Conservation (phyloP, 345 rosid species). For the Melastoma malabathricum region DNA sequence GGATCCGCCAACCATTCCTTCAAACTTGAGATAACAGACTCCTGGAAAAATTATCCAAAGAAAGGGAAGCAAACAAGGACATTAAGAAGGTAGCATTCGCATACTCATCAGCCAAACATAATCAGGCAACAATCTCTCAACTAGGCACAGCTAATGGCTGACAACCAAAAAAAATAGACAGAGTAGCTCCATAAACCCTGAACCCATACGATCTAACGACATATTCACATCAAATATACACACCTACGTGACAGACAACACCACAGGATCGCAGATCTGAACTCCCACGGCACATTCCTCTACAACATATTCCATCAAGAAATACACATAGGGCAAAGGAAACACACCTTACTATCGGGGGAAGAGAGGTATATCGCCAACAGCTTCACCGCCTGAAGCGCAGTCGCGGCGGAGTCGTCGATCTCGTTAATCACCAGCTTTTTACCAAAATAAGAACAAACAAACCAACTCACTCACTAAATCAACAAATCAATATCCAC, state of each 20-base stretch:
- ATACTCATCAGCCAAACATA: too few species aligned
- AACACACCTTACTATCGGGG: slow-evolving; percentile 56
- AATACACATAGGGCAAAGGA: slow-evolving; percentile 2
- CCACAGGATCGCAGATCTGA: too few species aligned
- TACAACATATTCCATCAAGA: background rate
- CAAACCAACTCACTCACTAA: background rate
- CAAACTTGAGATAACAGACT: slow-evolving; percentile 70
- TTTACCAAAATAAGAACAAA: slow-evolving; percentile 1
- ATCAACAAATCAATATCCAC: background rate
- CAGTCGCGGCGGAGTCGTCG: slow-evolving; percentile 69
- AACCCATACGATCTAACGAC: too few species aligned
- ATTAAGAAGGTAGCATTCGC: too few species aligned
- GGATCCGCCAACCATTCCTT: slow-evolving; percentile 90
- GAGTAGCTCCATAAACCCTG: too few species aligned
- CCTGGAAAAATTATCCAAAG: slow-evolving; percentile 23
- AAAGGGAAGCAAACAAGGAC: too few species aligned
- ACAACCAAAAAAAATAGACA: too few species aligned
- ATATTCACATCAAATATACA: too few species aligned
- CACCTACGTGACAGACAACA: too few species aligned
- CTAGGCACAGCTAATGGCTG: too few species aligned
- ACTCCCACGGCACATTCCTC: too few species aligned
- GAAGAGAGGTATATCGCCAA: slow-evolving; percentile 67
- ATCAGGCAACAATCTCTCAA: too few species aligned
- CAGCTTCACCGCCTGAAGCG: slow-evolving; percentile 92
- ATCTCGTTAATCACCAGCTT: slow-evolving; percentile 89